Evolutionary conservation across 176 grass and related monocot genomes (phyloP), one percentile per base, ranked within the genome.

Genomic region (Triticum urartu): DNA sequence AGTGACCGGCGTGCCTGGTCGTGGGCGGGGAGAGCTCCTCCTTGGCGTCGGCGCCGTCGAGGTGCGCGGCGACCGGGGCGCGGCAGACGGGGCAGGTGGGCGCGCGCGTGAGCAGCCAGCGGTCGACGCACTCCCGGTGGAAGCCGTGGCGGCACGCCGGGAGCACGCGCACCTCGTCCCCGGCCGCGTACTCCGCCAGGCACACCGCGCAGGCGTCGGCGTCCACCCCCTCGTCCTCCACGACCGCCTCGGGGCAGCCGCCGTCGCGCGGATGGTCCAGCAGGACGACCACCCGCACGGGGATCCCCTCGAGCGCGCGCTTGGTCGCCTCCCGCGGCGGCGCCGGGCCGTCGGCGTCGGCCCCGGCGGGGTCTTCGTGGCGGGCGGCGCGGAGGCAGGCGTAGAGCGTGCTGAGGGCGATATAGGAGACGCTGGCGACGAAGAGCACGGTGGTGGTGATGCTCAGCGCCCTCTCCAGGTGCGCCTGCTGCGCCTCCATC

Each of bases 81-180:
- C 91, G 91, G 77, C 91, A 90, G 1, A 90, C 34, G 6, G 91
- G 91, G 81, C 88, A 90, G 39, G 85, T 85, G 20, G 77, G 78
- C 71, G 78, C 72, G 24, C 85, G 81, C 45, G 66, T 78, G 85
- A 90, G 85, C 64, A 93, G 72, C 91, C 91, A 93, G 17, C 63
- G 81, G 59, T 93, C 91, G 25, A 93, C 86, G 86, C 91, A 93
- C 4, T 88, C 72, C 45, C 64, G 63, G 73, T 93, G 91, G 88
- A 90, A 93, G 8, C 71, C 79, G 47, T 90, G 91, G 11, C 73
- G 2, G 78, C 91, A 93, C 21, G 50, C 35, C 1, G 85, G 88
- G 35, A 93, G 54, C 72, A 79, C 78, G 45, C 85, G 91, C 72
- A 88, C 78, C 85, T 88, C 81, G 15, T 88, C 88, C 4, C 85